Percentiles rank a stretch among this genome's conserved stretches.
phyloP scores from a whole-genome alignment of 2,329 filamentous ascomycete genomes.

The Annulohypoxylon truncatum region DNA sequence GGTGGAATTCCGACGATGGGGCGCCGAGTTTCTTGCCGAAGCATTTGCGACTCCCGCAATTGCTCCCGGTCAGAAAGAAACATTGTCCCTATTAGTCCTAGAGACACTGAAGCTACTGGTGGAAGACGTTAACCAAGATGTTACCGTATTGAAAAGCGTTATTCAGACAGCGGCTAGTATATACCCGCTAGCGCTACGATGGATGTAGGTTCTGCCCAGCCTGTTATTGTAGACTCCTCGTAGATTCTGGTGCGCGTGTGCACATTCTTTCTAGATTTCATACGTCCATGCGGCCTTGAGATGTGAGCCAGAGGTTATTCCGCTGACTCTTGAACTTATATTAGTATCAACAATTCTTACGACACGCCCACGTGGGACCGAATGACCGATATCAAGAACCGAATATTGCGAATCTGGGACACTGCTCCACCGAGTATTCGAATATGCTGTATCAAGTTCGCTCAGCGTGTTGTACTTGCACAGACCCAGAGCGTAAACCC shows the following conservation, averaged over 20 bases:
- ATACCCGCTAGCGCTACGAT: constrained; percentile 90
- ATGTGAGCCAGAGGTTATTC: constrained; percentile 20
- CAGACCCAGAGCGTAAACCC: constrained; percentile 86
- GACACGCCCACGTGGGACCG: constrained; percentile 86
- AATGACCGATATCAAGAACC: constrained; percentile 88
- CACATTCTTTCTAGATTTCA: constrained; percentile 22
- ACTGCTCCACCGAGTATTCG: constrained; percentile 78
- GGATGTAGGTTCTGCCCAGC: constrained; percentile 78
- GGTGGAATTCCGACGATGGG: constrained; percentile 92
- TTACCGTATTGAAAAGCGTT: constrained; percentile 83
- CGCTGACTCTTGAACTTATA: constrained; percentile 50
- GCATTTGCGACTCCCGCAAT: constrained; percentile 94
- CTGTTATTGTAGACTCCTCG: constrained; percentile 46
- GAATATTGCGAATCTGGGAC: constrained; percentile 91
- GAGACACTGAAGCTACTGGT: constrained; percentile 78
- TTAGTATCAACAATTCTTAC: constrained; percentile 86
- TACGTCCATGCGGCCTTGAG: constrained; percentile 18
- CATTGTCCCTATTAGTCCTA: constrained; percentile 79
- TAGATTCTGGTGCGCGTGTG: constrained; percentile 40
- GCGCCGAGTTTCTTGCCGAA: constrained; percentile 93
- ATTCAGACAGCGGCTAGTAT: constrained; percentile 92
- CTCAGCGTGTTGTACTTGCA: constrained; percentile 89
- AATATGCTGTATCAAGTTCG: constrained; percentile 97
- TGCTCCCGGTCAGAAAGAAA: constrained; percentile 80
- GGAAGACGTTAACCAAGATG: constrained; percentile 79